phyloP scores from a whole-genome alignment of 768 basidiomycete genomes.

The Collybia sordida region DNA sequence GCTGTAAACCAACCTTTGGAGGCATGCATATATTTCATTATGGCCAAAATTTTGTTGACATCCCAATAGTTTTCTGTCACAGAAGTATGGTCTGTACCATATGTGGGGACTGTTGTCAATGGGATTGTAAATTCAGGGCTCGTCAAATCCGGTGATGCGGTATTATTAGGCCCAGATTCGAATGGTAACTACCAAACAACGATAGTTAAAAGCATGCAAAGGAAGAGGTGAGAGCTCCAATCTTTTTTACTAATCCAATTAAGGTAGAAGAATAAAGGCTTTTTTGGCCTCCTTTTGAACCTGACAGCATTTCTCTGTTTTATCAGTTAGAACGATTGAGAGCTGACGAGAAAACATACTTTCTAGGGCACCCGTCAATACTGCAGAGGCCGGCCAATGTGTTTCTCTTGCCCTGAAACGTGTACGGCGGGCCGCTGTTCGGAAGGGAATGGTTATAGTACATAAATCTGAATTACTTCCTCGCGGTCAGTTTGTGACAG shows the following conservation, averaged over 20 bases:
- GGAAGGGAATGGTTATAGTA: constrained; percentile 95
- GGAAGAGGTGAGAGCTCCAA: constrained; percentile 64
- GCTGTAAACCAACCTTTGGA: constrained; percentile 77
- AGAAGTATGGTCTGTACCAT: constrained; percentile 87
- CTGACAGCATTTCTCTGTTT: no score
- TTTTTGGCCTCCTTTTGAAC: not conserved
- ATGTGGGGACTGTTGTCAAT: constrained; percentile 83
- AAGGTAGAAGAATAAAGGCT: not conserved
- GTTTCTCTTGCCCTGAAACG: constrained; percentile 93
- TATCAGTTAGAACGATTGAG: no score
- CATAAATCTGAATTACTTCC: constrained; percentile 78
- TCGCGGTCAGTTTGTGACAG: constrained; percentile 46
- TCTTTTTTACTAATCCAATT: no score
- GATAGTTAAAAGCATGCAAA: constrained; percentile 87
- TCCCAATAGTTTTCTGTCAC: constrained; percentile 71
- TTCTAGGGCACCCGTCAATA: constrained; percentile 72
- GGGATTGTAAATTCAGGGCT: constrained; percentile 79
- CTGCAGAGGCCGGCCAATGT: constrained; percentile 94
- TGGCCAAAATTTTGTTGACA: constrained; percentile 1
- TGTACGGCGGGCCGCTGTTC: constrained; percentile 72
- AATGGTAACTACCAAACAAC: constrained; percentile 86
- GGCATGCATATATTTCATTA: constrained; percentile 33
- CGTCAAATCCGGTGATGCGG: constrained; percentile 75
- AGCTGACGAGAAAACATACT: no score
- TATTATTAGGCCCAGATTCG: constrained; percentile 88